A percentile compares a stretch with the other conserved stretches of the same genome.
These are phyloP conservation scores for Boletus vermiculosoides DNA, from an alignment of 768 basidiomycete genomes.

Conservation along the genomic window DNA sequence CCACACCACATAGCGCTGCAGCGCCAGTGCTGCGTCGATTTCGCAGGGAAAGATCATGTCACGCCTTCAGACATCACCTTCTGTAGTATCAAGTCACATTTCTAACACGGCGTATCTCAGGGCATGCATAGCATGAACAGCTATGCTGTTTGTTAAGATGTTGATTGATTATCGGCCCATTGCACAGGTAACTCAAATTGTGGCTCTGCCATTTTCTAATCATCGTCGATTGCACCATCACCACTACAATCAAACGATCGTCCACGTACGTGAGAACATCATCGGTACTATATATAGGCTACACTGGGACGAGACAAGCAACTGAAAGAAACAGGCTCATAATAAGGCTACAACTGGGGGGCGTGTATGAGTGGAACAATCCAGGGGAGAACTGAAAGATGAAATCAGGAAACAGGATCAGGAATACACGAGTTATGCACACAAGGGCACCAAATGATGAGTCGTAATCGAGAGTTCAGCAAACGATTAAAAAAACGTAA, in stretches of 20 bases:
- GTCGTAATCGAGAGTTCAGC: neutral
- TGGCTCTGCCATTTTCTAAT: neutral
- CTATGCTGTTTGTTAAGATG: neutral
- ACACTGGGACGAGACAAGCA: neutral
- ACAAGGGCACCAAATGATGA: neutral
- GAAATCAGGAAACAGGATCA: neutral
- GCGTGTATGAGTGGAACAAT: neutral
- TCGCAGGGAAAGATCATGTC: neutral
- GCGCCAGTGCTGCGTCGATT: no score
- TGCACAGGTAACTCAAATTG: no score
- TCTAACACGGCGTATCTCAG: neutral
- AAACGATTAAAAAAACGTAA: neutral
- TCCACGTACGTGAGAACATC: neutral
- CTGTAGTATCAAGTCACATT: neutral
- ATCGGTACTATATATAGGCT: neutral
- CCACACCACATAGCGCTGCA: no score
- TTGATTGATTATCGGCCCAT: neutral
- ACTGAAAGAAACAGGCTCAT: neutral
- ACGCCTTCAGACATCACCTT: neutral
- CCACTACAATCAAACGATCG: neutral
- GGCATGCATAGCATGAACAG: neutral
- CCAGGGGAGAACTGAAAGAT: neutral
- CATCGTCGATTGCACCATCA: neutral
- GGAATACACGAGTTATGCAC: constrained; percentile 3
- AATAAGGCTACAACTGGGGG: neutral